Base-by-base conservation (phyloP, 192 early-diverging fungal genomes). In the Coemansia sp. region DNA sequence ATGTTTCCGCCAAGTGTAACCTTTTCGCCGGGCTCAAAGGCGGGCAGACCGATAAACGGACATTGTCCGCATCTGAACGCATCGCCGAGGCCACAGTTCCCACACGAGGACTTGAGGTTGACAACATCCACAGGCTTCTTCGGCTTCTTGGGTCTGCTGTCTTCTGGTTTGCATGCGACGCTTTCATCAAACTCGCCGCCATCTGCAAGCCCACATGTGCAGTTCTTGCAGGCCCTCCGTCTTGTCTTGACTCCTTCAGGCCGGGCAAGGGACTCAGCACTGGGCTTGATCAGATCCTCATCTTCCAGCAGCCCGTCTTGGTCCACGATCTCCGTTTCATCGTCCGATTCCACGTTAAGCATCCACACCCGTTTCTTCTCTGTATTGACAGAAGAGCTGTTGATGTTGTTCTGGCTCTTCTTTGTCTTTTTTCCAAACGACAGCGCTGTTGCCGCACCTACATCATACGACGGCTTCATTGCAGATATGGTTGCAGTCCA, bases 181-280 rank as follows among this genome's bases (percentile, higher is more conserved):
- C 70, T 67, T 43, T 79, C 81, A 38, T 86, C 88, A 9, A 77
- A 80, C 53, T 92, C 93, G 47, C 85, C 86, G 50, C 90, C 86
- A 37, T 94, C 91, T 12, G 94, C 94, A 49, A 90, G 87, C 8
- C 97, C 95, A 71, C 97, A 99, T 9, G 89, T 89, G 76, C 97
- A 99, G 84, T 97, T 95, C 85, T 99, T 99, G 87, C 97, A 99
- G 18, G 96, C 93, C 84, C 95, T 98, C 66, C 89, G 83, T 72
- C 92, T 92, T 39, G 91, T 84, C 76, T 85, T 86, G 78, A 88
- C 90, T 54, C 91, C 91, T 50, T 89, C 89, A 6, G 92, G 91
- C 32, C 90, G 86, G 21, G 81, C 70, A 45, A 91, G 77, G 52
- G 84, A 71, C 38, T 77, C 80, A 65, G 88, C 85, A 64, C 78